Conservation (phyloP, 139 green algal genomes). For the Coelastrella sp. region DNA sequence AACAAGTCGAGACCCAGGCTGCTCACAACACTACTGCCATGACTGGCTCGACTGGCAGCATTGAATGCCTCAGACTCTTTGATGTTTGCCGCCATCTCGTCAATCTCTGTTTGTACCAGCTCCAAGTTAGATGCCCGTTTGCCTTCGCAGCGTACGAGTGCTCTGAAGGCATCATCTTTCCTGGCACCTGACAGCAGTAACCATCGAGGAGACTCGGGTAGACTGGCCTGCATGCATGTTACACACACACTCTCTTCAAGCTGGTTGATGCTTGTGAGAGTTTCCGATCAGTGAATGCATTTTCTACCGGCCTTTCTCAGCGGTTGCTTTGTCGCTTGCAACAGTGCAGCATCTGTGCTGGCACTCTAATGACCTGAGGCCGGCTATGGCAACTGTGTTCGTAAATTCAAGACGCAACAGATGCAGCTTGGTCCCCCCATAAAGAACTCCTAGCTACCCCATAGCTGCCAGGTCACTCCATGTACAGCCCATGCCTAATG, state of each 20-base stretch:
- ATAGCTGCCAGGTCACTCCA: too few relatives aligned
- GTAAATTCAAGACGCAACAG: too few relatives aligned
- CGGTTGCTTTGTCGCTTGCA: too few relatives aligned
- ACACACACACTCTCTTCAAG: neutral
- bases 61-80: neutral
- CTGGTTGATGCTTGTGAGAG: too few relatives aligned
- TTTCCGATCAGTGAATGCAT: too few relatives aligned
- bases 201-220: slow-evolving; percentile 93
- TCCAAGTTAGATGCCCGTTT: slow-evolving; percentile 30
- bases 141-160: slow-evolving; percentile 63
- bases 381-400: too few relatives aligned
- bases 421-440: too few relatives aligned
- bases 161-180: slow-evolving; percentile 46
- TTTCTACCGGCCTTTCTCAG: too few relatives aligned
- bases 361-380: too few relatives aligned
- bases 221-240: slow-evolving; percentile 47
- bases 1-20: slow-evolving; percentile 47
- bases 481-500: too few relatives aligned
- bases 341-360: too few relatives aligned
- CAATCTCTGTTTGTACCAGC: slow-evolving; percentile 54
- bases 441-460: too few relatives aligned
- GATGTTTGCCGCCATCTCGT: slow-evolving; percentile 46
- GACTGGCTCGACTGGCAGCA: neutral
- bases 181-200: slow-evolving; percentile 74
- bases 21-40: neutral